Evolutionary conservation across 345 rosid genomes (phyloP), one percentile per base, ranked within the genome.

Genomic region (Murraya koenigii): DNA sequence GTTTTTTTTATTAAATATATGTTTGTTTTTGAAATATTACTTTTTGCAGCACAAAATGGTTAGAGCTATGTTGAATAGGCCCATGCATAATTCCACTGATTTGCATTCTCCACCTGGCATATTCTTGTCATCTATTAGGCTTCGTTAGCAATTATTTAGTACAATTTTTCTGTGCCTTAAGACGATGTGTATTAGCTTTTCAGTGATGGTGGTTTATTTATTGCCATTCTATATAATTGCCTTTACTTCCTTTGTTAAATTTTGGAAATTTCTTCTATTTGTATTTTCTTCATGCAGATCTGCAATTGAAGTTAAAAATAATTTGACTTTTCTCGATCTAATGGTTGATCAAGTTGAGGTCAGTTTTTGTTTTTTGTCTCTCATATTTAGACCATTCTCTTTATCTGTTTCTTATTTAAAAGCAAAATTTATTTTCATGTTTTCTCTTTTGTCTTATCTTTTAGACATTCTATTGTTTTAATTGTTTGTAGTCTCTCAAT

Each of bases 291-390:
- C 35, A 3, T 77, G 58, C 79, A 90, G 93, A 78, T 88, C 88
- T 52, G 64, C 78, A 8, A 84, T 90, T 66, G 87, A 88, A 77
- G 79, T 90, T 69, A 66, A 72, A 25, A 56, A 88, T 73, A 87
- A 88, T 33, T 74, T 82, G 69, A 88, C 91, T n/a, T 69, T 71
- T 66, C 80, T 88, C 54, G 89, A 86, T 80, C 69, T 84, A 62
- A 64, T 78, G 32, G 85, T 86, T 69, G 77, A 74, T 59, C 91
- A 85, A 87, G 84, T 90, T 67, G 76, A 87, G 90, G 93, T 88
- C 22, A 69, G 81, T 62, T 54, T 44, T 11, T 71, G 26, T 8
- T 15, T 70, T 36, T 66, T 66, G 63, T 70, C 35, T 26, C 28
- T 9, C 71, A 22, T 32, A 13, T 41, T 61, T 38, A 14, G 39